phyloP scores from a whole-genome alignment of 169 alveolate genomes.

The Plasmodium reichenowi region DNA sequence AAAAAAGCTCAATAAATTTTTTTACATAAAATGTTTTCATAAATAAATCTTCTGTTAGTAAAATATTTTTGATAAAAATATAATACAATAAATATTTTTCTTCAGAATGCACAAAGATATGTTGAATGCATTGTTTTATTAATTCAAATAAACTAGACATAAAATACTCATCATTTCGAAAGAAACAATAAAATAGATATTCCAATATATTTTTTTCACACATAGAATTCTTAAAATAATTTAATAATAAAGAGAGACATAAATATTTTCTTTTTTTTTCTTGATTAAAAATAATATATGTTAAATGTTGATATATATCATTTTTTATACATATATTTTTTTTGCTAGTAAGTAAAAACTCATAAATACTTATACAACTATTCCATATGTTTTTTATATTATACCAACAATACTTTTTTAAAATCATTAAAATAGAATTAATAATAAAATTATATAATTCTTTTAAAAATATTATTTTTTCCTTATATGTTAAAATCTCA shows the following conservation, averaged over 20 bases:
- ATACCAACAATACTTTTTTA: constrained; percentile 73
- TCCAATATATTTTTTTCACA: constrained; percentile 68
- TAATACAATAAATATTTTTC: constrained; percentile 54
- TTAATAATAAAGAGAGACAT: constrained; percentile 58
- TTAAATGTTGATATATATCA: constrained; percentile 58
- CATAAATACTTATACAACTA: constrained; percentile 64
- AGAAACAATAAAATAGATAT: constrained; percentile 67
- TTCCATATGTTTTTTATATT: constrained; percentile 75
- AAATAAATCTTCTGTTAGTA: constrained; percentile 32
- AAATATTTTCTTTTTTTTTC: constrained; percentile 71
- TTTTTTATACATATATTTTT: constrained; percentile 53
- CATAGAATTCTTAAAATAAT: constrained; percentile 66
- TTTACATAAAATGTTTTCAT: constrained; percentile 67
- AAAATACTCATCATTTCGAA: constrained; percentile 59
- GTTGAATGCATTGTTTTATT: constrained; percentile 66
- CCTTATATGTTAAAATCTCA: neutral
- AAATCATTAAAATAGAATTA: constrained; percentile 24
- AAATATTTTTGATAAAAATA: constrained; percentile 67
- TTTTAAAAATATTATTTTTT: constrained; percentile 39
- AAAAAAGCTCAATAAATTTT: constrained; percentile 69
- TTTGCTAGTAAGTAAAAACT: constrained; percentile 52
- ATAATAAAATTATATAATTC: constrained; percentile 42
- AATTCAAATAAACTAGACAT: constrained; percentile 56
- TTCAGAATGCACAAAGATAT: constrained; percentile 47
- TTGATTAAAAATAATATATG: constrained; percentile 72